A percentile compares a stretch with the other conserved stretches of the same genome.
Conservation (phyloP, 352 stramenopile species). For the Halophytophthora polymorphica region DNA sequence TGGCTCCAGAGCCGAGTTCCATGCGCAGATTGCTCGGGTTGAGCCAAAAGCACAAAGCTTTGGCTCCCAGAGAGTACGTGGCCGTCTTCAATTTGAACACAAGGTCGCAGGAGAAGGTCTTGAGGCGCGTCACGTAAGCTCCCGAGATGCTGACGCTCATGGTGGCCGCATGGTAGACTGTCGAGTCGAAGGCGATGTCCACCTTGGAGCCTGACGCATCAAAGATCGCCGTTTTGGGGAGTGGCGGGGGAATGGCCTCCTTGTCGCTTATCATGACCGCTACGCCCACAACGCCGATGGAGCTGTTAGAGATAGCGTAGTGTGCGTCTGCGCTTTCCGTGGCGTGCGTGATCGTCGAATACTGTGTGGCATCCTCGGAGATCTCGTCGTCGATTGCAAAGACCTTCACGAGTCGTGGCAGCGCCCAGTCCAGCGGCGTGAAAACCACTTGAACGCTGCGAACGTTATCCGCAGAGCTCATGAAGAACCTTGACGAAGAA, state of each 20-base stretch:
- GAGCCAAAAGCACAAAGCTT: conserved; percentile 48
- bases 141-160: conserved; percentile 42
- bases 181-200: conserved; percentile 58
- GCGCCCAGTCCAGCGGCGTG: conserved; percentile 58
- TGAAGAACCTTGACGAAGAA: conserved; percentile 17
- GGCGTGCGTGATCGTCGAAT: conserved; percentile 40
- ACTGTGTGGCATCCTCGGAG: conserved; percentile 56
- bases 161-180: conserved; percentile 58
- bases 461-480: conserved; percentile 3
- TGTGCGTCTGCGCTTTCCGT: conserved; percentile 41
- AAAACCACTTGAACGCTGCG: conserved; percentile 50
- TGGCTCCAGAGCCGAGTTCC: conserved; percentile 38
- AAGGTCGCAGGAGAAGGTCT: conserved; percentile 45
- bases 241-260: conserved; percentile 55
- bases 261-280: conserved; percentile 58
- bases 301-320: conserved; percentile 66
- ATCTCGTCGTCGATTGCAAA: conserved; percentile 66
- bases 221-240: conserved; percentile 45
- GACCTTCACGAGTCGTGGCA: conserved; percentile 35
- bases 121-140: conserved; percentile 29
- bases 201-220: conserved; percentile 53
- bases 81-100: conserved; percentile 38
- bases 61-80: conserved; percentile 37
- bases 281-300: conserved; percentile 38
- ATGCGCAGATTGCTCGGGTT: conserved; percentile 51